These are phyloP conservation scores for Verbascum thapsus DNA, from an alignment of 257 asterid species.

Conservation along the genomic window DNA sequence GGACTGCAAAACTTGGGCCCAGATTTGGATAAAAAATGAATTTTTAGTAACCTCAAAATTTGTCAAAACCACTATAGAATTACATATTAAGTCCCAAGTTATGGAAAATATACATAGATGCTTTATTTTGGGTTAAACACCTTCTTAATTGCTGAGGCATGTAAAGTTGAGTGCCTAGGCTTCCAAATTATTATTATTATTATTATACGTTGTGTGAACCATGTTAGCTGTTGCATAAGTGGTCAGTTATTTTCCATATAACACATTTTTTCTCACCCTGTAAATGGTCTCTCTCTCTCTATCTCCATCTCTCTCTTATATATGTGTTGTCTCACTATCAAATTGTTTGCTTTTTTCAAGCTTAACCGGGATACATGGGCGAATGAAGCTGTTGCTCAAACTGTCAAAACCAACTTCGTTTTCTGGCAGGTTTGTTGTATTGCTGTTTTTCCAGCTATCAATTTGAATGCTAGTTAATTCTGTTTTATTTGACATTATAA, in stretches of 20 bases:
- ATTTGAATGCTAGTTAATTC: not conserved
- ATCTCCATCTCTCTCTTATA: conserved; percentile 3
- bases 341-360: conserved; percentile 48
- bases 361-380: conserved; percentile 99
- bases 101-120: conserved; percentile 11
- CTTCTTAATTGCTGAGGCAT: not conserved
- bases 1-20: too few species aligned
- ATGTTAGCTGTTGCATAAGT: not conserved
- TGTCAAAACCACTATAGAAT: conserved; percentile 11
- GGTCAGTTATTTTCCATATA: conserved; percentile 3
- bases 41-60: not conserved
- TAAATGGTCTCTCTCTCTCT: conserved; percentile 14
- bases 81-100: not conserved
- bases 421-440: conserved; percentile 91
- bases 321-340: conserved; percentile 29
- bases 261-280: conserved; percentile 1
- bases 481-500: not conserved
- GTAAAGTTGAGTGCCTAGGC: too few species aligned
- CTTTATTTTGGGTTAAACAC: not conserved
- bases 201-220: too few species aligned
- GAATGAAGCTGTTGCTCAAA: conserved; percentile 95
- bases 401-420: conserved; percentile 83
- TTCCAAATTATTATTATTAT: not conserved
- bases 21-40: too few species aligned
- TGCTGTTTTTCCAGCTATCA: conserved; percentile 27